Percentiles rank a stretch among this genome's conserved stretches.
phyloP scores from a whole-genome alignment of 2,329 filamentous ascomycete genomes.

The Trichoderma atroviride region DNA sequence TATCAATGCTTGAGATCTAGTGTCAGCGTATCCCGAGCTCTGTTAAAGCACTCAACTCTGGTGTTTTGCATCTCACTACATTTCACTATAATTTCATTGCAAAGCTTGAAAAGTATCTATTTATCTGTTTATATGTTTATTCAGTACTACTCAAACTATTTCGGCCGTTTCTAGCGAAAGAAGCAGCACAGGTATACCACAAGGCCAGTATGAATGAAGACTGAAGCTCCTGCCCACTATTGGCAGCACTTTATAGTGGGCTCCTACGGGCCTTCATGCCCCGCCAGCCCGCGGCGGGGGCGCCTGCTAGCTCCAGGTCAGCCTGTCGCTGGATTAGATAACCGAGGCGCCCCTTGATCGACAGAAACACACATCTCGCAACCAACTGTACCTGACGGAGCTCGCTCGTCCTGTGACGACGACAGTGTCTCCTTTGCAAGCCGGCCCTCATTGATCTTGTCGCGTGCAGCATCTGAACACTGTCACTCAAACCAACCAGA shows the following conservation, averaged over 20 bases:
- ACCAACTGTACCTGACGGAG: neutral
- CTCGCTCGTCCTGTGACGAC: neutral
- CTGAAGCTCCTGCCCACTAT: neutral
- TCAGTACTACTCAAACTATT: no score
- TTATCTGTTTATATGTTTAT: no score
- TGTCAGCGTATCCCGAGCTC: neutral
- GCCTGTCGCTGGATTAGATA: constrained; percentile 17
- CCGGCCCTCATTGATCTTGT: neutral
- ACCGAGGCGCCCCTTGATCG: constrained; percentile 7
- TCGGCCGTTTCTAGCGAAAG: no score
- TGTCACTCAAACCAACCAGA: neutral
- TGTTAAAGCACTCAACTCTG: neutral
- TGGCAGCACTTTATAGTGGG: neutral
- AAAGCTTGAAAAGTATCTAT: no score
- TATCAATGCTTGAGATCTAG: neutral
- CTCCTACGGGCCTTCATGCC: neutral
- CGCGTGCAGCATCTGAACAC: neutral
- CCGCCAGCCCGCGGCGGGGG: constrained; percentile 5
- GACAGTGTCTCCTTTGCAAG: neutral
- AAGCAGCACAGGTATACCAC: no score
- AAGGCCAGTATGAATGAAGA: neutral
- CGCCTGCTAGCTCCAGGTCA: neutral
- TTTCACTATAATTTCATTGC: no score
- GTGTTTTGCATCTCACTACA: neutral
- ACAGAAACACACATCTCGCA: neutral